A percentile compares a stretch with the other conserved stretches of the same genome.
Evolutionary conservation across 495 filamentous ascomycete species (phyloP).

Genomic region (Penicillium malachiteum): DNA sequence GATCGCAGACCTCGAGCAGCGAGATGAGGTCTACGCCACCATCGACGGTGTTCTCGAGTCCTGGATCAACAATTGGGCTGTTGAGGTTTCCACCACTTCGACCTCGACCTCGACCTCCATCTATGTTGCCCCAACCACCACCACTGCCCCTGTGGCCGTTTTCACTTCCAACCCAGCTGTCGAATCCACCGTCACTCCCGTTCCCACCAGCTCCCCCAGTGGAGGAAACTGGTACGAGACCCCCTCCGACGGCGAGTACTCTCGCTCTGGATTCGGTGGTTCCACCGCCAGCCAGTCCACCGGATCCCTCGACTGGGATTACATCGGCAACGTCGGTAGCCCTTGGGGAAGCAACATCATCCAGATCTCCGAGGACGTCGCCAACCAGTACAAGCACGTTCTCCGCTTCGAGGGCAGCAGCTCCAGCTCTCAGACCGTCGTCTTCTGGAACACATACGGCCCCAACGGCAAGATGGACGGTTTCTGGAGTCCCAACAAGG

Average conservation of each 20-base stretch:
- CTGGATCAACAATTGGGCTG: conserved; percentile 65
- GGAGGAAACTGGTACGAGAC: conserved; percentile 31
- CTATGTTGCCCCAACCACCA: conserved; percentile 15
- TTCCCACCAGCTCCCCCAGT: conserved; percentile 15
- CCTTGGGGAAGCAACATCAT: conserved; percentile 58
- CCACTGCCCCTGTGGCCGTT: conserved; percentile 20
- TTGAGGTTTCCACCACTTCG: conserved; percentile 30
- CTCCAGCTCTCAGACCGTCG: no score
- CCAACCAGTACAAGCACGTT: conserved; percentile 46
- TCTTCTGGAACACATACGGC: conserved; percentile 55
- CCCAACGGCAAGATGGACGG: conserved; percentile 36
- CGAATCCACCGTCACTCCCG: conserved; percentile 11
- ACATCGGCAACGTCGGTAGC: conserved; percentile 48
- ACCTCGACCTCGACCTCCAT: conserved; percentile 20
- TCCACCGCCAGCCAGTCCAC: no score
- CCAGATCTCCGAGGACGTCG: conserved; percentile 33
- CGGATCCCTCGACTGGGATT: no score
- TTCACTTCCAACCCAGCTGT: conserved; percentile 18
- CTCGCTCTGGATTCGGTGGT: conserved; percentile 34
- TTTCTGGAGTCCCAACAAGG: conserved; percentile 40
- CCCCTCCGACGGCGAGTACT: conserved; percentile 25
- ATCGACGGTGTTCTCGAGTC: conserved; percentile 61
- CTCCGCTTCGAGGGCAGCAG: conserved; percentile 46
- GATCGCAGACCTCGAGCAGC: conserved; percentile 55
- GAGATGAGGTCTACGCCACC: conserved; percentile 53